Evolutionary conservation across 192 early-diverging fungal species (phyloP).

Genomic region (Gryganskiella cystojenkinii): DNA sequence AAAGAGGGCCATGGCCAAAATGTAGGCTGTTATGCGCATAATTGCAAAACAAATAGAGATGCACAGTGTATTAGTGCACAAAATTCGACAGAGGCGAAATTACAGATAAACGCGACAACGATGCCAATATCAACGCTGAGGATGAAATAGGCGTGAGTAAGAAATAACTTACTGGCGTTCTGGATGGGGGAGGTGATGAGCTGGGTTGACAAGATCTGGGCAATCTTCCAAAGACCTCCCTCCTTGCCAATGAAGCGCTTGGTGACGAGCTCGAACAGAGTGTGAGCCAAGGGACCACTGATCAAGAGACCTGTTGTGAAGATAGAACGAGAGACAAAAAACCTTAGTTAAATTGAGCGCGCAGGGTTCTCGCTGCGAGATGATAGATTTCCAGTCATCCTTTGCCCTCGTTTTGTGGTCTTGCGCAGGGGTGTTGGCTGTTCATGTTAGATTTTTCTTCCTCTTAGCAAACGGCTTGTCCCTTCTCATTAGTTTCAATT

Average conservation of each 20-base stretch:
- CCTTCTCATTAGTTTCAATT: no score
- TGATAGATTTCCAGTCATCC: neutral
- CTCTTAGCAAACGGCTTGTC: no score
- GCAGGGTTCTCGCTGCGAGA: neutral
- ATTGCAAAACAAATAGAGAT: no score
- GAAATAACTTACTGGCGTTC: constrained; percentile 72
- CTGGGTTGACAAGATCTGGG: constrained; percentile 79
- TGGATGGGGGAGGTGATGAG: constrained; percentile 87
- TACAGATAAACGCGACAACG: no score
- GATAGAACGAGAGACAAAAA: neutral
- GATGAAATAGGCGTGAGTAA: no score
- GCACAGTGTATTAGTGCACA: no score
- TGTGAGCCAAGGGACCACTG: constrained; percentile 86
- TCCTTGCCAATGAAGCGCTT: constrained; percentile 78
- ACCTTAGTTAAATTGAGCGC: no score
- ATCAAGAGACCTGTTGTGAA: constrained; percentile 70
- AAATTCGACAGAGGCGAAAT: no score
- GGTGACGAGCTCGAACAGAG: constrained; percentile 80
- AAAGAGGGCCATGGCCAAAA: constrained; percentile 86
- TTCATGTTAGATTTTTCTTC: no score
- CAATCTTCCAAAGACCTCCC: constrained; percentile 69
- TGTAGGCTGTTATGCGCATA: no score
- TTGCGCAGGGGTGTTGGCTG: no score
- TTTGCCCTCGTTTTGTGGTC: constrained; percentile 1
- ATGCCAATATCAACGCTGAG: no score